Evolutionary conservation across 2,329 filamentous ascomycete genomes (phyloP), one percentile per base, ranked within the genome.

Genomic region (Calonectria multiphialidica): DNA sequence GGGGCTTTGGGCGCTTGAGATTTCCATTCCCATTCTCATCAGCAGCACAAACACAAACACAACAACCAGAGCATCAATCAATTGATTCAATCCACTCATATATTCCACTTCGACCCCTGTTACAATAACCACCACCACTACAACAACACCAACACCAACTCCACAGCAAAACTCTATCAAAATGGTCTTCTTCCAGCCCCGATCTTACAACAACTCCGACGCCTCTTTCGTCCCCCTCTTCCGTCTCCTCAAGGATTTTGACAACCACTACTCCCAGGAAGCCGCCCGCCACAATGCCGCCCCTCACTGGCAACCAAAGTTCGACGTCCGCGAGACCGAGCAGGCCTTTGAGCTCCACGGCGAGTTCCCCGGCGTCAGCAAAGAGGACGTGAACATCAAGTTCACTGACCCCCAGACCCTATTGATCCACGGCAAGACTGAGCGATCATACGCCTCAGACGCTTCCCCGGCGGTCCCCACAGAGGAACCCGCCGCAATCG

Each of bases 371-470:
- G 94, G 94, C 66, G 87, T 95, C 77, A 89, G 90, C 74, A 93
- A 94, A 84, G 91, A 94, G 77, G 87, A 95, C 79, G 86, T 96
- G 80, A 87, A 89, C 81, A 93, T 96, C 81, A 94, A 96, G 81
- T 96, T 96, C 87, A 92, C 91, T 71, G 94, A 96, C 80, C 87
- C 89, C 42, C 92, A 94, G 85, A 95, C 93, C n/a, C 86, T 96
- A 49, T 88, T 91, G 74, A 87, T 96, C 81, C 90, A 90, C 71
- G 94, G 94, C 79, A 90, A 88, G 75, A 88, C 91, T 66, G 93
- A 95, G 84, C 90, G 91, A 76, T 86, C 86, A 75, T 89, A 90
- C 82, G 89, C 90, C 72, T 84, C 90, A 30, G 50, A 42, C 15
- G 6, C 40, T 16, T 42, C 84, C 59, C 83, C 86, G 61, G 83